A percentile compares a stretch with the other conserved stretches of the same genome.
phyloP scores from a whole-genome alignment of 2,329 filamentous ascomycete species.

The Simplicillium aogashimaense region DNA sequence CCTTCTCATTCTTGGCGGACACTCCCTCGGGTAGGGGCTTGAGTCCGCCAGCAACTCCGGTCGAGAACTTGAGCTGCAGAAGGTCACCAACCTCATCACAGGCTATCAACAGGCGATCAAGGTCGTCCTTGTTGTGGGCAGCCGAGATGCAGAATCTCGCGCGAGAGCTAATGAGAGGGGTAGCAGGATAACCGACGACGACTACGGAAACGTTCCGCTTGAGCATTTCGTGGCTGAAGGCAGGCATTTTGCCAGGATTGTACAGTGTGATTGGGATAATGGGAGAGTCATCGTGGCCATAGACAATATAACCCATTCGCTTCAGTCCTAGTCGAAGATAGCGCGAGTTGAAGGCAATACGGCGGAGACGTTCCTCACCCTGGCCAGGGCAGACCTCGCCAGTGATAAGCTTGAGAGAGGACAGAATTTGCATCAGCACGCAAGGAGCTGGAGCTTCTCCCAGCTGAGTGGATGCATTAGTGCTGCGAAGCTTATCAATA shows the following conservation, averaged over 20 bases:
- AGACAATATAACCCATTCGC: constrained; percentile 91
- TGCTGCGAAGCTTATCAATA: constrained; percentile 81
- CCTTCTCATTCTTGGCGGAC: constrained; percentile 60
- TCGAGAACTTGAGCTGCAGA: constrained; percentile 94
- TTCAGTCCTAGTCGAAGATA: constrained; percentile 97
- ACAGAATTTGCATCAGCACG: constrained; percentile 83
- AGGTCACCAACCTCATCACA: constrained; percentile 91
- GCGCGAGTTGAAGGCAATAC: constrained; percentile 94
- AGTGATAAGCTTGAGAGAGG: constrained; percentile 77
- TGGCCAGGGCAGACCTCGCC: constrained; percentile 84
- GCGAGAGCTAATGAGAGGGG: constrained; percentile 86
- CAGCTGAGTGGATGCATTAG: constrained; percentile 77
- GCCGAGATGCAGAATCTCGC: constrained; percentile 93
- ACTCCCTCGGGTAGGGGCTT: constrained; percentile 65
- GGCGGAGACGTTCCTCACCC: constrained; percentile 88
- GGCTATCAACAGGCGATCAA: constrained; percentile 79
- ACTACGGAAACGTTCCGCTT: constrained; percentile 96
- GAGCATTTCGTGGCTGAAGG: constrained; percentile 97
- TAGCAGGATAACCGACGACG: constrained; percentile 93
- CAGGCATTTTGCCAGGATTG: constrained; percentile 97
- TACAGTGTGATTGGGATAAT: constrained; percentile 93
- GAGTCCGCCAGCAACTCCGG: constrained; percentile 81
- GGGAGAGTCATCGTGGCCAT: constrained; percentile 94
- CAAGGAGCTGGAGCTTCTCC: constrained; percentile 83
- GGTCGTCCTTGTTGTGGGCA: constrained; percentile 95